phyloP scores from a whole-genome alignment of 2,329 filamentous ascomycete species.

The Daldinia sp. region DNA sequence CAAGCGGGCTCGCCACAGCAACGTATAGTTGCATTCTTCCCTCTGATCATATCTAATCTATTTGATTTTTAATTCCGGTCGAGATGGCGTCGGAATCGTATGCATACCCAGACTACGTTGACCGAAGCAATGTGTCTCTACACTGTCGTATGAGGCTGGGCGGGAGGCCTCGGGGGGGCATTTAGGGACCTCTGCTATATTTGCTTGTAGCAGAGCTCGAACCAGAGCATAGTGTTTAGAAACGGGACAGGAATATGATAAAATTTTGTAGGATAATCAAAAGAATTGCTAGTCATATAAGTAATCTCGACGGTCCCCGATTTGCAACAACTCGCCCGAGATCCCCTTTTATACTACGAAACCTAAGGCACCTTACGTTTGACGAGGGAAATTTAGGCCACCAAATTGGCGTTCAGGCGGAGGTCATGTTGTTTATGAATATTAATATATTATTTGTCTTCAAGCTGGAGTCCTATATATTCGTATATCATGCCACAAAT shows the following conservation, averaged over 20 bases:
- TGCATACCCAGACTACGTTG: neutral
- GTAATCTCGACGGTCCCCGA: neutral
- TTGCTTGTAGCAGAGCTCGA: neutral
- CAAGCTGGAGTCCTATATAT: neutral
- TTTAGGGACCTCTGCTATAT: neutral
- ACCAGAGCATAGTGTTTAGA: neutral
- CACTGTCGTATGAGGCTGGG: slow-evolving; percentile 8
- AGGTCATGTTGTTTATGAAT: neutral
- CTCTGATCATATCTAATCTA: slow-evolving; percentile 1
- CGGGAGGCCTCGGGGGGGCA: neutral
- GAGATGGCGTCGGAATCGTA: slow-evolving; percentile 7
- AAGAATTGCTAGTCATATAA: neutral
- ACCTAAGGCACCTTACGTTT: too few species aligned
- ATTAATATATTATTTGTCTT: neutral
- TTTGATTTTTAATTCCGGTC: slow-evolving; percentile 2
- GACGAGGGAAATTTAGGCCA: neutral
- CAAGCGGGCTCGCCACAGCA: slow-evolving; percentile 69
- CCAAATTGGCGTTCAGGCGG: neutral
- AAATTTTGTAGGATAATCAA: neutral
- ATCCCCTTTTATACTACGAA: neutral
- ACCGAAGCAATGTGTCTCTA: neutral
- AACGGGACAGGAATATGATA: neutral
- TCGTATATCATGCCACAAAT: neutral
- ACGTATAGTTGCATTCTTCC: slow-evolving; percentile 43
- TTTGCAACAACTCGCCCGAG: neutral